These are phyloP conservation scores for Penicillium sp. DNA, from an alignment of 2,329 filamentous ascomycete species.

Conservation along the genomic window DNA sequence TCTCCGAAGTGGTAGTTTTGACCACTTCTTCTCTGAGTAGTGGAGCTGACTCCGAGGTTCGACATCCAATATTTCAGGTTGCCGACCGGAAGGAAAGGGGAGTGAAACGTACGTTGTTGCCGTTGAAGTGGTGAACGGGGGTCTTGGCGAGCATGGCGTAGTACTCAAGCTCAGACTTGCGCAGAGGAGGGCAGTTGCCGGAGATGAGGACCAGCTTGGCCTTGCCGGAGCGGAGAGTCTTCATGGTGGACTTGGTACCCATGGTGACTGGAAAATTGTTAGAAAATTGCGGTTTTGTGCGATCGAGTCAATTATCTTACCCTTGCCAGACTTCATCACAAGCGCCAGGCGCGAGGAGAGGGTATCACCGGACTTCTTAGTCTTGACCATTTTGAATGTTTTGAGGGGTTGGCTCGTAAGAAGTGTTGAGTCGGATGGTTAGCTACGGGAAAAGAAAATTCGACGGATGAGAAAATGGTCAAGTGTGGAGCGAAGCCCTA, in stretches of 20 bases:
- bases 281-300: slow-evolving; percentile 1
- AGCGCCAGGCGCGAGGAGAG: slow-evolving; percentile 70
- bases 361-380: slow-evolving; percentile 77
- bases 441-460: slow-evolving; percentile 6
- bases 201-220: slow-evolving; percentile 97
- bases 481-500: slow-evolving; percentile 9
- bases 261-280: slow-evolving; percentile 62
- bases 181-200: slow-evolving; percentile 94
- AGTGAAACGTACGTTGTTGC: slow-evolving; percentile 88
- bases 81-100: slow-evolving; percentile 16
- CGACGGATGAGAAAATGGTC: not conserved
- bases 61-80: slow-evolving; percentile 11
- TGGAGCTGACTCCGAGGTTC: slow-evolving; percentile 26
- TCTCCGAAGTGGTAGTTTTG: slow-evolving; percentile 25
- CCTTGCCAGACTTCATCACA: slow-evolving; percentile 61
- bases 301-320: slow-evolving; percentile 13
- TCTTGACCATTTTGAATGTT: slow-evolving; percentile 62
- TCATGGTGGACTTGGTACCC: slow-evolving; percentile 86
- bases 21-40: slow-evolving; percentile 29
- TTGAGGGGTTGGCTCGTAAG: slow-evolving; percentile 21
- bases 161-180: slow-evolving; percentile 97
- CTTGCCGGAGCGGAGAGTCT: slow-evolving; percentile 92
- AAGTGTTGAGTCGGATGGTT: slow-evolving; percentile 16
- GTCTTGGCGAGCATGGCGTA: slow-evolving; percentile 93
- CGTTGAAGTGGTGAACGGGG: slow-evolving; percentile 95